Base-by-base conservation (phyloP, 441 rosid species). In the Pelargonium australe region DNA sequence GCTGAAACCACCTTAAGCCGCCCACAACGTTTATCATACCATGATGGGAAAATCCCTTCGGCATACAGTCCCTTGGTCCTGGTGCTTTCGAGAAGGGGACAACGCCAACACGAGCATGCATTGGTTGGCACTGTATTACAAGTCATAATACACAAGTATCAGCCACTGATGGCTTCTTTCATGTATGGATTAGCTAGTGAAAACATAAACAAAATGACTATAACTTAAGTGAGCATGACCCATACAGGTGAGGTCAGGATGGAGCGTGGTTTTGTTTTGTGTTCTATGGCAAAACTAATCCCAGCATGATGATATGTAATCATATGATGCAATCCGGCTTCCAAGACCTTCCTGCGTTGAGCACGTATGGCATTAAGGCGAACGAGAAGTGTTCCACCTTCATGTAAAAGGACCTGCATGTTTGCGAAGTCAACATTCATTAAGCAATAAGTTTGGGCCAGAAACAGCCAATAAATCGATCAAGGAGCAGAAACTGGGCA, bases 301-400 rank as follows among this genome's bases (percentile, higher is more conserved):
- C 34, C 10, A 25, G 61, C 61, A 17, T 55, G 23, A 55, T 17
- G 17, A 55, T 16, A 17, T 25, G 17, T 23, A 55, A 55, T 16
- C 61, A 55, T 20, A 55, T 55, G 61, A 17, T 55, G 61, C 17
- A 17, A 55, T 57, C 20, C 63, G 8, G 28, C 63, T 19, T 78
- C 95, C 87, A 88, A 31, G 91, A 82, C 95, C 98, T 88, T 17
- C 84, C 70, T 4, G 98, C 93, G 40, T 90, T 85, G 85, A 31
- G 84, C 91, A 0, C 93, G 93, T 13, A 90, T 64, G 1, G 93
- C 88, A 75, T 89, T 90, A 58, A 88, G 90, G 76, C 98, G 88
- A 70, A 90, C 96, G 5, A 89, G 85, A 62, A 92, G 90, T 19
- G 98, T 88, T 19, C 95, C 98, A 0, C 98, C 96, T 83, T 92